A percentile compares a stretch with the other conserved stretches of the same genome.
phyloP scores from a whole-genome alignment of 805 yeast genomes.

The Hanseniaspora vineae region DNA sequence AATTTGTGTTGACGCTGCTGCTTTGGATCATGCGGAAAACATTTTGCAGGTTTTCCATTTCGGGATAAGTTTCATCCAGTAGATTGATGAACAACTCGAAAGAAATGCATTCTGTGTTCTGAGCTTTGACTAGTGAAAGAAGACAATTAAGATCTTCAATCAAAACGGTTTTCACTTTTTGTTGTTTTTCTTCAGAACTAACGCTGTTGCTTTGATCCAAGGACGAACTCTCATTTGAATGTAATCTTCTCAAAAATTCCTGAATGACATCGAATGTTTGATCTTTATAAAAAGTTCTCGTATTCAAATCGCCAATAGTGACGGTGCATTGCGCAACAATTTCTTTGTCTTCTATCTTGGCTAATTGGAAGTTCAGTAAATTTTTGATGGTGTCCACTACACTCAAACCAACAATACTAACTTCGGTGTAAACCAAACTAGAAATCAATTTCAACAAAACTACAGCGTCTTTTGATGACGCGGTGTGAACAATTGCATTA shows the following conservation, averaged over 20 bases:
- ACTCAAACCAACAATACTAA: constrained; percentile 78
- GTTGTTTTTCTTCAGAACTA: background rate
- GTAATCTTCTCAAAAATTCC: constrained; percentile 40
- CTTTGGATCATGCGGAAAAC: background rate
- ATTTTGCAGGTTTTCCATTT: background rate
- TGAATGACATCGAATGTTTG: constrained; percentile 74
- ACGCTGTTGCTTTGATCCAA: no score
- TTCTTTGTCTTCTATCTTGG: constrained; percentile 12
- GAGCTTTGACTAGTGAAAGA: constrained; percentile 9
- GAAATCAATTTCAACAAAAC: constrained; percentile 33
- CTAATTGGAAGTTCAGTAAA: constrained; percentile 35
- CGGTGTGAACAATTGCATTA: constrained; percentile 17
- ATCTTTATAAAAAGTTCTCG: constrained; percentile 73
- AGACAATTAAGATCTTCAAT: constrained; percentile 14
- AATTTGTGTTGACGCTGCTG: background rate
- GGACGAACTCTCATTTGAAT: constrained; percentile 1
- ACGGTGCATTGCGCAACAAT: constrained; percentile 34
- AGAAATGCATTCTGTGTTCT: constrained; percentile 10
- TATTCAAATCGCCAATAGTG: constrained; percentile 57
- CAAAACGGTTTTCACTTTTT: constrained; percentile 5
- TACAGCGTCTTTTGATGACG: constrained; percentile 9
- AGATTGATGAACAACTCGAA: constrained; percentile 17
- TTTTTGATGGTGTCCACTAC: constrained; percentile 65
- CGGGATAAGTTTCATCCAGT: background rate
- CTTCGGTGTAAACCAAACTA: constrained; percentile 59